Percentiles rank a stretch among this genome's conserved stretches.
phyloP scores from a whole-genome alignment of 495 filamentous ascomycete species.

The Amphirosellinia nigrospora region DNA sequence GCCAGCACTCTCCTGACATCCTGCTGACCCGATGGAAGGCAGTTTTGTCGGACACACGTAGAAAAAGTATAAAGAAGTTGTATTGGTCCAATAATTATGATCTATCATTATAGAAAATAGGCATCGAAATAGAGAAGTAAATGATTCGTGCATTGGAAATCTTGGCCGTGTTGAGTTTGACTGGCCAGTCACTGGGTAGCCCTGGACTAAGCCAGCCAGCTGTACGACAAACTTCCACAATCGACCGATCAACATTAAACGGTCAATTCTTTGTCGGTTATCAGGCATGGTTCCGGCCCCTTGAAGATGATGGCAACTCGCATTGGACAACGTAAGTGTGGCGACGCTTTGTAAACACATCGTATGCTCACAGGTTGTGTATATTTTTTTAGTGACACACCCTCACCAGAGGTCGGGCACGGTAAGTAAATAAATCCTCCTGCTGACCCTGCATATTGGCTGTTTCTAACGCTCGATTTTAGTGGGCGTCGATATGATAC shows the following conservation, averaged over 20 bases:
- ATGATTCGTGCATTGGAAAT: slow-evolving; percentile 20
- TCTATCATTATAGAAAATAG: neutral
- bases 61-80: neutral
- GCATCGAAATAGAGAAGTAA: neutral
- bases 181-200: neutral
- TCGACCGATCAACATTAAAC: slow-evolving; percentile 38
- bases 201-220: neutral
- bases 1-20: slow-evolving; percentile 10
- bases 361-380: neutral
- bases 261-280: slow-evolving; percentile 42
- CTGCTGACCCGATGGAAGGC: neutral
- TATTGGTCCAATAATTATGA: neutral
- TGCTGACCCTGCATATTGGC: neutral
- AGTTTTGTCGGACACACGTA: neutral
- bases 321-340: slow-evolving; percentile 38
- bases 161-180: slow-evolving; percentile 7
- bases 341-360: neutral
- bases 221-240: slow-evolving; percentile 26
- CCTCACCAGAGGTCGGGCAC: slow-evolving; percentile 34
- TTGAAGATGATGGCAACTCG: slow-evolving; percentile 37
- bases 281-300: slow-evolving; percentile 42
- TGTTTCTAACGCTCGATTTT: neutral
- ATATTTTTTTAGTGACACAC: slow-evolving; percentile 33
- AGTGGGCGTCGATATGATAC: slow-evolving; percentile 43
- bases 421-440: slow-evolving; percentile 19